Base-by-base conservation (phyloP, 441 rosid genomes). In the Eruca vesicaria region DNA sequence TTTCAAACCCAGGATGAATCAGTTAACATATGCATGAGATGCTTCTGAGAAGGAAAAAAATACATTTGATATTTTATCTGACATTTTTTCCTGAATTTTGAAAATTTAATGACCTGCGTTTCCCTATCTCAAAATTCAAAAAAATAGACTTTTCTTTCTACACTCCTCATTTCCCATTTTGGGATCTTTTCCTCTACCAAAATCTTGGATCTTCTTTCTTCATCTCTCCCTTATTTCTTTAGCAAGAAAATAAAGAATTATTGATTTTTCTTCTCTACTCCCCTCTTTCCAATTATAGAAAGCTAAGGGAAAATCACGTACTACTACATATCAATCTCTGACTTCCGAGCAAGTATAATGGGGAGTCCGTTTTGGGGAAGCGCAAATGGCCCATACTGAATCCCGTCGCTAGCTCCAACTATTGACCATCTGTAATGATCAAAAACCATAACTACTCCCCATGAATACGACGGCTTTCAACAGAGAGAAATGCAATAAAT, bases 351-450 rank as follows among this genome's bases (percentile, higher is more conserved):
- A 69, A 96, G 55, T 72, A 73, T 81, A 80, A 96, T 87, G 71
- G 98, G 97, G 79, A 96, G 81, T 20, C 99, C 99, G 70, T 91
- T 87, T 81, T 89, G 91, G 80, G 99, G 99, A 74, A 96, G 97
- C 33, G 95, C 92, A 76, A 96, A 96, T n/a, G 99, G 99, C 38
- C 90, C 92, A 81, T 96, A 96, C 85, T 96, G 98, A 60, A 93
- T 93, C 66, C 97, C 98, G 32, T 76, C 82, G 53, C 82, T 82
- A 15, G 86, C 62, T 72, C 97, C 97, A 82, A 73, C 87, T 38
- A 84, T 26, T 60, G 82, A 75, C 98, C 98, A 96, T 52, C 97
- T 96, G 91, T 79, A 65, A 63, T 50, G 5, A 71, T 56, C 52
- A 36, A 57, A 7, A 19, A 21, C 7, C 7, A 50, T 62, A 70